phyloP scores from a whole-genome alignment of 2,329 filamentous ascomycete species.

The Ceratocystis huliohia region DNA sequence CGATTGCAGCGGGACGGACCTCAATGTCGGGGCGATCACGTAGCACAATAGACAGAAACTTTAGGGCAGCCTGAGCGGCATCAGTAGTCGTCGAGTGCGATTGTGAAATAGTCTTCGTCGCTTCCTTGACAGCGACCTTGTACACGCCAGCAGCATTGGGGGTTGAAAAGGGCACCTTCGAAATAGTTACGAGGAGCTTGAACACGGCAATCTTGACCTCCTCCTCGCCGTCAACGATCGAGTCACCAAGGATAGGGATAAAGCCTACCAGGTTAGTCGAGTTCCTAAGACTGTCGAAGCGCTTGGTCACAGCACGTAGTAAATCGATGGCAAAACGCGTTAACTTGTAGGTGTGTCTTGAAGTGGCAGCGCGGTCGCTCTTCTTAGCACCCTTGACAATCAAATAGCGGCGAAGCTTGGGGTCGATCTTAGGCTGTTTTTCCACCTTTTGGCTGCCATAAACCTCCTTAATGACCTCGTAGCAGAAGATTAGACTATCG shows the following conservation, averaged over 20 bases:
- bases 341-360: slow-evolving; percentile 76
- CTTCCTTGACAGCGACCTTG: slow-evolving; percentile 73
- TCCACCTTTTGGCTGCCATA: slow-evolving; percentile 51
- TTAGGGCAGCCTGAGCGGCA: slow-evolving; percentile 74
- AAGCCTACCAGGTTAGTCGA: slow-evolving; percentile 72
- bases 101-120: slow-evolving; percentile 64
- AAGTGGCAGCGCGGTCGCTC: slow-evolving; percentile 57
- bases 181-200: slow-evolving; percentile 69
- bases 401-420: slow-evolving; percentile 58
- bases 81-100: slow-evolving; percentile 71
- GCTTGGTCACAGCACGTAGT: slow-evolving; percentile 71
- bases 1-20: slow-evolving; percentile 69
- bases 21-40: slow-evolving; percentile 64
- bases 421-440: slow-evolving; percentile 44
- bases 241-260: slow-evolving; percentile 77
- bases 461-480: slow-evolving; percentile 80
- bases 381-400: slow-evolving; percentile 69
- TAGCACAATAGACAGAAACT: slow-evolving; percentile 73
- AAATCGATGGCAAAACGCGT: slow-evolving; percentile 79
- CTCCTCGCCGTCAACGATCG: slow-evolving; percentile 70
- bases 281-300: slow-evolving; percentile 69
- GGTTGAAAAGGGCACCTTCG: slow-evolving; percentile 67
- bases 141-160: slow-evolving; percentile 51
- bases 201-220: slow-evolving; percentile 85
- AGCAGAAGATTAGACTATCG: slow-evolving; percentile 86